Evolutionary conservation across 495 filamentous ascomycete genomes (phyloP).

Genomic region (Tuber microsphaerosporum): DNA sequence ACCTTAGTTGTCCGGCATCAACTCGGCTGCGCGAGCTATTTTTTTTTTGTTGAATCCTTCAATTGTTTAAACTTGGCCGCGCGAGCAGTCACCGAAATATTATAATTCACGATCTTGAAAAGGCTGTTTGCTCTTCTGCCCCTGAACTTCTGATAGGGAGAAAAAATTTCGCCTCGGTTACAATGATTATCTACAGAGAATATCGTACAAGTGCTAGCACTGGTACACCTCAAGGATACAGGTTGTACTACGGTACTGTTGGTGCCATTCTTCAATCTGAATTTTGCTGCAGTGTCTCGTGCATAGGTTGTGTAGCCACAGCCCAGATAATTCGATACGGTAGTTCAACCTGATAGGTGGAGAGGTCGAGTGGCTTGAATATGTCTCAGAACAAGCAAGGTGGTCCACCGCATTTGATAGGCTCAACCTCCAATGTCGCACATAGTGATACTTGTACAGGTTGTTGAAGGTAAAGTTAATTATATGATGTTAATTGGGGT

Average conservation of each 20-base stretch:
- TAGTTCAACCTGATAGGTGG: background rate
- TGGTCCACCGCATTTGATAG: background rate
- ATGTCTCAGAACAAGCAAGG: background rate
- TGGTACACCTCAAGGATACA: background rate
- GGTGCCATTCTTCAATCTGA: background rate
- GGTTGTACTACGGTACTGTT: background rate
- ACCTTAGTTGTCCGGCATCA: background rate
- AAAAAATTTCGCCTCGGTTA: background rate
- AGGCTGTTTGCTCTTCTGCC: background rate
- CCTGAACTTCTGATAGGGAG: background rate
- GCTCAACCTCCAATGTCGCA: background rate
- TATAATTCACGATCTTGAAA: background rate
- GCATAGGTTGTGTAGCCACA: background rate
- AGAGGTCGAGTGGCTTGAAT: background rate
- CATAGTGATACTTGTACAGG: background rate
- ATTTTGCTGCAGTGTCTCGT: background rate
- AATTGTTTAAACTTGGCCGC: too few species aligned
- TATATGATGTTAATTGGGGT: background rate
- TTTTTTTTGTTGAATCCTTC: too few species aligned
- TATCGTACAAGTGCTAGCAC: too few species aligned
- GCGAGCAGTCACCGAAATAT: background rate
- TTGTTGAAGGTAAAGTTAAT: background rate
- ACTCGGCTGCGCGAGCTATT: background rate
- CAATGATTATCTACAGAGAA: too few species aligned
- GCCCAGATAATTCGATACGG: background rate